Conservation (phyloP, 768 basidiomycete genomes). For the Kwoniella sp. region DNA sequence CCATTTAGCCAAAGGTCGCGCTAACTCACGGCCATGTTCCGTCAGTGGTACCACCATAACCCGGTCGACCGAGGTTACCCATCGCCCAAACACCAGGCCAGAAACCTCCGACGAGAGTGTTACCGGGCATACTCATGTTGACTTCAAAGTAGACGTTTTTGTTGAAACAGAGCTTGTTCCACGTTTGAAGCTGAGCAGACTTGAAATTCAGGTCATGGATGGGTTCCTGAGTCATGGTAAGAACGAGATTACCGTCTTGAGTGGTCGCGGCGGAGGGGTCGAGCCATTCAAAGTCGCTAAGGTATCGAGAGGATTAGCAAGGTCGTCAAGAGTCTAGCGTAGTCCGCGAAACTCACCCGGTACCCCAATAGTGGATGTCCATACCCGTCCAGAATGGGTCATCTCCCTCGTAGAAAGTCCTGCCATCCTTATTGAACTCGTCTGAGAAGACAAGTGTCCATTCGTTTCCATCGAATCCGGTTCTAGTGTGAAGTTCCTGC, state of each 20-base stretch:
- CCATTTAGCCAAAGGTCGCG: too few species aligned
- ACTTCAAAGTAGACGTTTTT: slow-evolving; percentile 75
- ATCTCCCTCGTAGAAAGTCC: slow-evolving; percentile 76
- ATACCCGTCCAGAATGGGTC: slow-evolving; percentile 68
- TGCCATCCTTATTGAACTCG: slow-evolving; percentile 78
- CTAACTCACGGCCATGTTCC: slow-evolving; percentile 43
- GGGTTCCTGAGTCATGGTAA: slow-evolving; percentile 68
- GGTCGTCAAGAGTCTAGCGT: too few species aligned
- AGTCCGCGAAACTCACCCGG: slow-evolving; percentile 48
- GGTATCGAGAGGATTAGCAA: background rate
- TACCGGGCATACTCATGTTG: slow-evolving; percentile 57
- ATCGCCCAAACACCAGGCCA: slow-evolving; percentile 65
- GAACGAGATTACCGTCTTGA: slow-evolving; percentile 69
- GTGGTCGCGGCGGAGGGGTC: slow-evolving; percentile 74
- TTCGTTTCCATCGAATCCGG: slow-evolving; percentile 61
- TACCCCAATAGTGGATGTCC: slow-evolving; percentile 57
- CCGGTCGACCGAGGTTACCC: slow-evolving; percentile 83
- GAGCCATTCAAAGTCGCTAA: slow-evolving; percentile 75
- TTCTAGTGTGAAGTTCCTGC: slow-evolving; percentile 57
- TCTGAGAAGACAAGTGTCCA: slow-evolving; percentile 81
- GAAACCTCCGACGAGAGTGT: slow-evolving; percentile 51
- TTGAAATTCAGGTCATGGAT: slow-evolving; percentile 73
- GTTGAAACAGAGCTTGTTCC: slow-evolving; percentile 92
- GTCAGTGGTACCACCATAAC: slow-evolving; percentile 82
- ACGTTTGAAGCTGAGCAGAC: slow-evolving; percentile 56